Base-by-base conservation (phyloP, 1,139 yeast species). In the Geotrichum klebahnii region DNA sequence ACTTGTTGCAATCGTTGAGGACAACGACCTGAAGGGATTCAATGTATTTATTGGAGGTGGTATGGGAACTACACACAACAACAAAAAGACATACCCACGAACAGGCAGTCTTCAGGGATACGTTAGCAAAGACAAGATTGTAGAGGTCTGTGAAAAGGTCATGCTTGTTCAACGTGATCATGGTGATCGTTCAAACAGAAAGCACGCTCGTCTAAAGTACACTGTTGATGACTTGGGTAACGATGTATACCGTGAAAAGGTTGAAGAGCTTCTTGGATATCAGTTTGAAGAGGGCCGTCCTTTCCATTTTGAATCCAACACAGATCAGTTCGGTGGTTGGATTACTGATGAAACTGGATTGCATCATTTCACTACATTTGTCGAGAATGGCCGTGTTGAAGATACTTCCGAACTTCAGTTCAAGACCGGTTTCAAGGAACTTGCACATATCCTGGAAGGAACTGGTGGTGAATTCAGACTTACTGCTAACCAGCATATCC, bases 1-100 rank as follows among this genome's bases (percentile, higher is more conserved):
- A 58, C 76, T 92, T 61, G 81, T 92, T 67, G 89, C 97, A 31
- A 89, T 92, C 65, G 82, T 88, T 43, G 87, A 84, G 61, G 77
- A 79, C 59, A 63, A 68, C 48, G 81, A 76, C 53, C 68, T 66
- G 50, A 69, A 69, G 48, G 98, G 97, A 49, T 92, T 81, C 75
- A 90, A 92, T 63, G 81, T 92, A 47, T 77, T 85, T 56, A 96
- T 84, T 56, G 98, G 97, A 68, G 98, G 97, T 73, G 98, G 97
- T 76, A 90, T 92, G 97, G 98, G 97, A 62, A 79, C 95, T 36
- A 92, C 97, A 31, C 98, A 92, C 70, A 90, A 90, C 75, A 92
- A 92, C 74, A 84, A 84, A 66, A 92, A 90, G 77, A 92, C 98
- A 0, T 92, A 92, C 64, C 98, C 98, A 61, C 80, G 97, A 73